Evolutionary conservation across 1,139 yeast genomes (phyloP), one percentile per base, ranked within the genome.

Genomic region (Tardiomyces depauwii): DNA sequence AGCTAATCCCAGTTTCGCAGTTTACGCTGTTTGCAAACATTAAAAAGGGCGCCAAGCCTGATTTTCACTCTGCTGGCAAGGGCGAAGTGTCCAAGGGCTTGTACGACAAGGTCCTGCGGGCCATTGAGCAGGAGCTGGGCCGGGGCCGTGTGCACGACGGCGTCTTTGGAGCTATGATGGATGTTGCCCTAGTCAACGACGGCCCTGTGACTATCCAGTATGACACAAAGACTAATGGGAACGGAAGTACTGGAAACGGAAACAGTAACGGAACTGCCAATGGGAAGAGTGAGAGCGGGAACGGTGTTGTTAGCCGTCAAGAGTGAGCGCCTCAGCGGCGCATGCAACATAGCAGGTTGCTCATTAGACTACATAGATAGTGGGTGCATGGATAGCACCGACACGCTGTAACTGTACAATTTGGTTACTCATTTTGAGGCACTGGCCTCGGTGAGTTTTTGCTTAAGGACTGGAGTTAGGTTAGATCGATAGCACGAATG

Each of bases 91-190:
- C 97, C 0, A 66, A 68, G 28, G 77, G 69, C 14, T 65, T 87
- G 47, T 91, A 88, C 60, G 74, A 81, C n/a, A 58, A 61, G 42
- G 84, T 88, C 47, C 65, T 86, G 50, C 54, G 52, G 0, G 54
- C 66, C 66, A 50, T 69, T 80, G 60, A 70, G 65, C 43, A 60
- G 51, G n/a, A 78, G 67, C n/a, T 62, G 51, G 61, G 63, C 13
- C 56, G 83, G 38, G 93, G 89, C 0, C 76, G 72, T 0, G 94
- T 88, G 6, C 74, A 81, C 52, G 96, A 87, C 57, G 98, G 98
- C 1, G 73, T 77, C 47, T 91, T 91, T 63, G 98, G 97, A 0
- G 97, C 93, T 9, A 85, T 89, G 95, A 91, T 91, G 98, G 95
- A 86, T 52, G 96, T 91, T 14, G 73, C 75, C 1, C 64, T 89